These are phyloP conservation scores for Pythium sukuiense DNA, from an alignment of 352 stramenopile species.

Conservation along the genomic window DNA sequence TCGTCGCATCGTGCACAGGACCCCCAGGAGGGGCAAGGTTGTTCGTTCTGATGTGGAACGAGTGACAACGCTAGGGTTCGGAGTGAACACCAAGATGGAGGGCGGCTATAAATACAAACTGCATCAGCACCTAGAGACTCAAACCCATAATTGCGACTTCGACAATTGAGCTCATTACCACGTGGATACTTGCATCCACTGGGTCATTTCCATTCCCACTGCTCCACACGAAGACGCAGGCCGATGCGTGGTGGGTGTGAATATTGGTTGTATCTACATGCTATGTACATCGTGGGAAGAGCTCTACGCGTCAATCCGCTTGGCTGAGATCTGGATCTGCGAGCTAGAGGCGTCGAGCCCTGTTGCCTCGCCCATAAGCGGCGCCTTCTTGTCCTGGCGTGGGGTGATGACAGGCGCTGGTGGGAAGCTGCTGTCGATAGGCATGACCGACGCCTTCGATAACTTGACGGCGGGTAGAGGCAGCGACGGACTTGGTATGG, in stretches of 20 bases:
- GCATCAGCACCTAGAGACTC: no score
- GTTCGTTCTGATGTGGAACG: no score
- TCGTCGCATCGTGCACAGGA: no score
- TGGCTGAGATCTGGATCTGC: constrained; percentile 31
- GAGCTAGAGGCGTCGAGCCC: constrained; percentile 23
- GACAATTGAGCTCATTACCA: no score
- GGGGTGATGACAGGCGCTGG: neutral
- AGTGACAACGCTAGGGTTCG: no score
- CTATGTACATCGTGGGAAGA: neutral
- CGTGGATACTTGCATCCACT: no score
- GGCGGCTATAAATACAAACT: no score
- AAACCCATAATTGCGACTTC: no score
- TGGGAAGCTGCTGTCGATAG: constrained; percentile 35
- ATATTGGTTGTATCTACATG: neutral
- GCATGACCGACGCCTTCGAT: constrained; percentile 65
- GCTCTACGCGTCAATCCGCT: constrained; percentile 23
- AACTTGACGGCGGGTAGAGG: constrained; percentile 25
- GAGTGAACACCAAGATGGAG: no score
- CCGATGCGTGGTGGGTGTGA: neutral
- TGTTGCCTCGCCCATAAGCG: neutral
- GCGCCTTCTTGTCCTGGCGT: neutral
- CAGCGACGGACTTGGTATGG: neutral
- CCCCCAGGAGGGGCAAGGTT: no score
- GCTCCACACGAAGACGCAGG: no score
- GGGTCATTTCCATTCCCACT: no score